A percentile compares a stretch with the other conserved stretches of the same genome.
phyloP scores from a whole-genome alignment of 2,329 filamentous ascomycete species.

The Talaromyces verruculosus region DNA sequence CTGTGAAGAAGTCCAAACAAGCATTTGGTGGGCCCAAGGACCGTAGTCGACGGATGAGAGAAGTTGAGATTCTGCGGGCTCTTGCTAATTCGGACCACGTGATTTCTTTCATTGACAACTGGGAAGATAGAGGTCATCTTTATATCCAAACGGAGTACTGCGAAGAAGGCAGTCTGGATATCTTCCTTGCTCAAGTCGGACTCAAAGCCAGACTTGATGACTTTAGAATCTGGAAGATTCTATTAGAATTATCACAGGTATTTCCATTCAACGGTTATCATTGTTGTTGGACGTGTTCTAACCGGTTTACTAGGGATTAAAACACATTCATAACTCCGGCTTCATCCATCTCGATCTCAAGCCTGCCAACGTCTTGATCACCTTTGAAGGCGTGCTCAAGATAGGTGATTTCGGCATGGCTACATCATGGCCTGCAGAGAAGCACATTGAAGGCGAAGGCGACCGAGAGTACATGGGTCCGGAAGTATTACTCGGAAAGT shows the following conservation, averaged over 20 bases:
- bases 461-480: conserved; percentile 96
- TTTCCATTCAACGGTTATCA: conserved; percentile 27
- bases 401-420: conserved; percentile 72
- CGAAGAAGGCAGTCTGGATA: conserved; percentile 85
- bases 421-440: conserved; percentile 70
- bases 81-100: conserved; percentile 81
- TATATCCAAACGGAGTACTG: conserved; percentile 99
- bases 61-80: conserved; percentile 76
- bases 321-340: conserved; percentile 83
- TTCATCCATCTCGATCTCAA: conserved; percentile 72
- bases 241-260: conserved; percentile 81
- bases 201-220: conserved; percentile 86
- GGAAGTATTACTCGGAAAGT: conserved; percentile 82
- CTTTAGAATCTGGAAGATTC: conserved; percentile 97
- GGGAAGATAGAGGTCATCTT: conserved; percentile 80
- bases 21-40: conserved; percentile 76
- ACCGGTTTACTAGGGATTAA: conserved; percentile 65
- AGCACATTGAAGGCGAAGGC: conserved; percentile 82
- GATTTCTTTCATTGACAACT: conserved; percentile 77
- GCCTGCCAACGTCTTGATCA: conserved; percentile 65
- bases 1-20: conserved; percentile 89
- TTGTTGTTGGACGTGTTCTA: neutral
- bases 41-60: conserved; percentile 77
- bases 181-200: conserved; percentile 80
- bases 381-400: conserved; percentile 65